These are phyloP conservation scores for Fusarium circinatum DNA, from an alignment of 2,329 filamentous ascomycete genomes.

Conservation along the genomic window DNA sequence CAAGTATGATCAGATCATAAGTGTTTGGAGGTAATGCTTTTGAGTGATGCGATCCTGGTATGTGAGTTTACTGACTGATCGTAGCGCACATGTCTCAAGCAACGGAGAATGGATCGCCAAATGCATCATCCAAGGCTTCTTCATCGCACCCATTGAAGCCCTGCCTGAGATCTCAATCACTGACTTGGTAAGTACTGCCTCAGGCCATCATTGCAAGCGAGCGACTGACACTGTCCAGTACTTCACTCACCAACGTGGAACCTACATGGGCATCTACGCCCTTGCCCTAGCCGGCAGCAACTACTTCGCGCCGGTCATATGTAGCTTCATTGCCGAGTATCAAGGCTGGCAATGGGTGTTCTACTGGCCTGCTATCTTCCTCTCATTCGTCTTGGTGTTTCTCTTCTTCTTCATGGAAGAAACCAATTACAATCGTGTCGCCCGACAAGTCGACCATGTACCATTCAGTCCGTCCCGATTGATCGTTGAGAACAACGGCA, in stretches of 20 bases:
- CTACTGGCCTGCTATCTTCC: conserved; percentile 55
- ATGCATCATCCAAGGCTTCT: conserved; percentile 56
- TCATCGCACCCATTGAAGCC: conserved; percentile 58
- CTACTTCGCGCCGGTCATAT: conserved; percentile 57
- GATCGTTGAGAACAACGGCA: conserved; percentile 11
- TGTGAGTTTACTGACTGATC: not conserved
- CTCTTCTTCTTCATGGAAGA: conserved; percentile 69
- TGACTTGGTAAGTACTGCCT: conserved; percentile 47
- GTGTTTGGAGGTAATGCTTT: conserved; percentile 37
- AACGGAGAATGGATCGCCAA: conserved; percentile 57
- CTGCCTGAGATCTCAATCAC: conserved; percentile 57
- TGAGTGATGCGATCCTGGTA: fast-evolving
- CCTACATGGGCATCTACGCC: conserved; percentile 56
- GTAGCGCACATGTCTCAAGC: conserved; percentile 51
- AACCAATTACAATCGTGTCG: conserved; percentile 60
- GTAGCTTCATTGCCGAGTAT: conserved; percentile 56
- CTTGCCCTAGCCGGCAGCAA: conserved; percentile 53
- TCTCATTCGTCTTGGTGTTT: conserved; percentile 49
- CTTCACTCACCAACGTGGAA: conserved; percentile 56
- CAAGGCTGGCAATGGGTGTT: conserved; percentile 56
- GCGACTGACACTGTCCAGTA: conserved; percentile 24
- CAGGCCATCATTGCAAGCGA: fast-evolving
- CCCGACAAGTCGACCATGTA: not conserved
- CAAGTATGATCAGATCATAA: conserved; percentile 19
- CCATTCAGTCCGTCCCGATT: not conserved